Base-by-base conservation (phyloP, 495 filamentous ascomycete species). In the Penicillium diatomitis region DNA sequence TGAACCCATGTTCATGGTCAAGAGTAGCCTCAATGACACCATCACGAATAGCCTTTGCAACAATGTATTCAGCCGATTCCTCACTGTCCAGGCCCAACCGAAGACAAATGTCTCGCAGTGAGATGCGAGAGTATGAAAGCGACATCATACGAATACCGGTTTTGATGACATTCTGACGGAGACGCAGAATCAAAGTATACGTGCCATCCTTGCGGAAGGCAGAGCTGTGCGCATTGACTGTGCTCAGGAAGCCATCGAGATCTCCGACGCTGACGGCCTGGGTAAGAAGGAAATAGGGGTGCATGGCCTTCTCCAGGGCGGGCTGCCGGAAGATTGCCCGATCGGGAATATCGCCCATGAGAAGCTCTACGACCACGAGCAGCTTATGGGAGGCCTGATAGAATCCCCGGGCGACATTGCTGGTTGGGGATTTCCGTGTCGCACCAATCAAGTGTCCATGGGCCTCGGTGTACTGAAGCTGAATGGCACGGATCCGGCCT, bases 81-180 rank as follows among this genome's bases (percentile, higher is more conserved):
- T 98, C 92, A 53, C 83, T 89, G 47, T 88, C 86, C n/a, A 98
- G 71, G 38, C 88, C 85, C 46, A 98, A 76, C 41, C 92, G 86
- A 51, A 96, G 87, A 73, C 94, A 97, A 53, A 98, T 98, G 61
- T 98, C 92, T 46, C 92, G 82, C 40, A 98, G 78, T n/a, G 90
- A 95, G 62, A 98, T 98, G 49, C 90, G 84, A 44, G 90, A 95
- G 70, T 98, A 98, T 45, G 89, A 92, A 60, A 98, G 74, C 31
- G 90, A 96, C 83, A 98, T 96, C 88, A 96, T 96, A 52, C 92
- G 88, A 55, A 98, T 92, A 56, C 92, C 92, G 33, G 92, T 98
- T 74, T 95, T 96, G 81, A 98, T 97, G 65, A 98, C 92, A 68
- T 97, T 97, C 65, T 98, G 92, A 45, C 92, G 82, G 36, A 98